These are phyloP conservation scores for Brasilioporus rufonigricans DNA, from an alignment of 768 basidiomycete species.

Conservation along the genomic window DNA sequence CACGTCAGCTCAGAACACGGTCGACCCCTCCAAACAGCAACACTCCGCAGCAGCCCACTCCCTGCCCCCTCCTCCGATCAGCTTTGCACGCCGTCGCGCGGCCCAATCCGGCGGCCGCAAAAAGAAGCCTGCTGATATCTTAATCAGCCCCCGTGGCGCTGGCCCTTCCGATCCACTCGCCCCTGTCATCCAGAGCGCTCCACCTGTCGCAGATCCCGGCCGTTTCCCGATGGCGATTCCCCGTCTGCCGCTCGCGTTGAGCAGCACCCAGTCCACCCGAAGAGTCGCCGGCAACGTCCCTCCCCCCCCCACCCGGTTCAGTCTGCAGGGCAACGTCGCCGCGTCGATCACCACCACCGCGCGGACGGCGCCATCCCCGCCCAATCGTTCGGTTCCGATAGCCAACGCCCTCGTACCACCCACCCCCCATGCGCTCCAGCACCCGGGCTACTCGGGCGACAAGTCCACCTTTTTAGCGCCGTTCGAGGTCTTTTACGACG, in stretches of 20 bases:
- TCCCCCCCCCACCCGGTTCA: constrained; percentile 67
- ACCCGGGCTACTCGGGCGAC: constrained; percentile 57
- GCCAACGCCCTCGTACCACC: constrained; percentile 63
- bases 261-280: constrained; percentile 44
- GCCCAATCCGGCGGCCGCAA: constrained; percentile 56
- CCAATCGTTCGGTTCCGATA: constrained; percentile 65
- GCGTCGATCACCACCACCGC: constrained; percentile 26
- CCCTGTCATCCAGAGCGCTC: constrained; percentile 75
- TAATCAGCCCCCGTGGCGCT: constrained; percentile 68
- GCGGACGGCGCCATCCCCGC: constrained; percentile 45
- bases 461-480: constrained; percentile 79
- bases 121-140: constrained; percentile 76
- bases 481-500: constrained; percentile 83
- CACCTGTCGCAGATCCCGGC: constrained; percentile 50
- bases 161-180: constrained; percentile 52
- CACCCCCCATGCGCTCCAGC: constrained; percentile 64
- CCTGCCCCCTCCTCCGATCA: constrained; percentile 68
- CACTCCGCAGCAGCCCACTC: constrained; percentile 33
- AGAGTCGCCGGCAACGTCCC: constrained; percentile 62
- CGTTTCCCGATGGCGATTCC: constrained; percentile 65
- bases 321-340: constrained; percentile 36
- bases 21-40: constrained; percentile 26
- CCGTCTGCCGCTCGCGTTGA: constrained; percentile 53
- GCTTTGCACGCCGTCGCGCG: constrained; percentile 73
- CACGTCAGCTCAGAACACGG: too few species aligned